These are phyloP conservation scores for Agaricus bisporus DNA, from an alignment of 768 basidiomycete species.

Conservation along the genomic window DNA sequence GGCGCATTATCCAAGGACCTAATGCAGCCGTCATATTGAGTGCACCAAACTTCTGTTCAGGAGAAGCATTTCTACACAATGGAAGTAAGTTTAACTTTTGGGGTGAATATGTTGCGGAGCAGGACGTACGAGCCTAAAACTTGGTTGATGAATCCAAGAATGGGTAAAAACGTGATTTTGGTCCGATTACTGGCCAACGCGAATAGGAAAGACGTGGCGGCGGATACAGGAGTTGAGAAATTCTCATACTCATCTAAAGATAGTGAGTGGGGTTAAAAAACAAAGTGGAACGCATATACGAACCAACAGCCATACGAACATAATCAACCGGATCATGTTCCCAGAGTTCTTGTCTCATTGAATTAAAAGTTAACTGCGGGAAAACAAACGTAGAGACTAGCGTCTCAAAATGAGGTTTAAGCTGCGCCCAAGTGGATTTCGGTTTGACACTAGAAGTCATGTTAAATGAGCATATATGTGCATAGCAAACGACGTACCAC, in stretches of 20 bases:
- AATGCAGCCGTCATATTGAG: slow-evolving; percentile 77
- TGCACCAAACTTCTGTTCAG: slow-evolving; percentile 76
- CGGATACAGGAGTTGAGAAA: slow-evolving; percentile 68
- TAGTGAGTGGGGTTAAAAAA: neutral
- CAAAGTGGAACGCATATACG: slow-evolving; percentile 8
- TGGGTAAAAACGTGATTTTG: slow-evolving; percentile 75
- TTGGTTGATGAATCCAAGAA: slow-evolving; percentile 70
- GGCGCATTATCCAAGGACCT: slow-evolving; percentile 75
- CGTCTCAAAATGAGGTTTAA: slow-evolving; percentile 79
- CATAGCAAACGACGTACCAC: slow-evolving; percentile 47
- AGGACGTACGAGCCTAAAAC: slow-evolving; percentile 58
- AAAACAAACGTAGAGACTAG: slow-evolving; percentile 81
- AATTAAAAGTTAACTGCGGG: slow-evolving; percentile 79
- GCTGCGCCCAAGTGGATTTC: slow-evolving; percentile 81
- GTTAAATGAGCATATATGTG: neutral
- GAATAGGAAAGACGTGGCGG: slow-evolving; percentile 77
- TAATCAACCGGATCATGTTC: slow-evolving; percentile 81
- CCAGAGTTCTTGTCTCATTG: slow-evolving; percentile 65
- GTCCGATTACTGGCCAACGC: slow-evolving; percentile 74
- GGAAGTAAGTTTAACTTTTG: neutral
- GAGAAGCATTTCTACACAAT: slow-evolving; percentile 29
- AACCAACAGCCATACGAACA: slow-evolving; percentile 69
- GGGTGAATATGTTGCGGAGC: neutral
- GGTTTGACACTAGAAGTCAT: slow-evolving; percentile 67
- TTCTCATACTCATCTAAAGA: slow-evolving; percentile 76